phyloP scores from a whole-genome alignment of 2,329 filamentous ascomycete genomes.

The Diaporthe destruens region DNA sequence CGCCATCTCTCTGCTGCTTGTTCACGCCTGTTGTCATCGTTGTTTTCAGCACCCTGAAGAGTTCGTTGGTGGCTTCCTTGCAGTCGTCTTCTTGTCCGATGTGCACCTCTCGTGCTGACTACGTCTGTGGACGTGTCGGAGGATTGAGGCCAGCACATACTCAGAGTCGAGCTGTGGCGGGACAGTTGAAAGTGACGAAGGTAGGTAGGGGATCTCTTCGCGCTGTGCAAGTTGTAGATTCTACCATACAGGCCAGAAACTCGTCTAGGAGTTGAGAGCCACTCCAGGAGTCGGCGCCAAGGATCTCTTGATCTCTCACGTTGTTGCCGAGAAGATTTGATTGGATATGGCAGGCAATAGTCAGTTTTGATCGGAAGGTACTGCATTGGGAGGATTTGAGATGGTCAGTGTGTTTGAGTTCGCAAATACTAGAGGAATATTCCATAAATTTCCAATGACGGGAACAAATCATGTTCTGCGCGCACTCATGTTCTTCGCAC shows the following conservation, averaged over 20 bases:
- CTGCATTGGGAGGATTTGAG: neutral
- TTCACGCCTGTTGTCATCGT: neutral
- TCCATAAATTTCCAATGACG: too few species aligned
- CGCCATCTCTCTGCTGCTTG: neutral
- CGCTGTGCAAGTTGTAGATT: too few species aligned
- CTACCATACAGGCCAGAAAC: neutral
- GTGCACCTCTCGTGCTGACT: neutral
- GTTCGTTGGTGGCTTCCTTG: neutral
- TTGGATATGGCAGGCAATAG: too few species aligned
- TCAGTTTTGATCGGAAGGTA: too few species aligned
- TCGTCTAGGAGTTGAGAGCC: neutral
- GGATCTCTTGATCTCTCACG: neutral
- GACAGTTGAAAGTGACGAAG: too few species aligned
- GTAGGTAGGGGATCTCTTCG: too few species aligned
- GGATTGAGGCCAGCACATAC: neutral
- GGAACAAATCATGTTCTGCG: too few species aligned
- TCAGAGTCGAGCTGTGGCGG: neutral
- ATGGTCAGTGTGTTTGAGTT: too few species aligned
- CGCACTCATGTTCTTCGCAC: too few species aligned
- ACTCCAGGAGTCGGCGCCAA: neutral
- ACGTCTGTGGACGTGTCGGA: too few species aligned
- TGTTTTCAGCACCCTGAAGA: neutral
- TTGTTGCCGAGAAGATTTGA: neutral
- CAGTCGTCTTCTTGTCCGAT: too few species aligned
- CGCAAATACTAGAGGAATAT: neutral